Evolutionary conservation across 345 rosid genomes (phyloP), one percentile per base, ranked within the genome.

Genomic region (Fremontodendron californicum): DNA sequence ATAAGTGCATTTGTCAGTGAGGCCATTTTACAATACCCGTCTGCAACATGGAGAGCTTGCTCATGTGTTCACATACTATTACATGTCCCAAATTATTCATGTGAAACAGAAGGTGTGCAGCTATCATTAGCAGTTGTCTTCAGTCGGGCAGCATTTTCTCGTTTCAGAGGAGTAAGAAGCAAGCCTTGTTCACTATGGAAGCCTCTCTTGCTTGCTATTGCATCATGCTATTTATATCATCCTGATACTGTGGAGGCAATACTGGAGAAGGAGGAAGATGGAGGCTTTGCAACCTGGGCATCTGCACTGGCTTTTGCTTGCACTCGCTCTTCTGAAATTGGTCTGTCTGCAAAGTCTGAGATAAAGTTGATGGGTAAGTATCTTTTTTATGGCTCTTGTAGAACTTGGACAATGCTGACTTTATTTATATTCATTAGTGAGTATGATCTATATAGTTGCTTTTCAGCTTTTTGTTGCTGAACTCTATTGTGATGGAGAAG

Each of bases 11-110:
- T 91, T 81, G 81, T 91, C 60, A 83, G 94, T 25, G 89, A 90
- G 80, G 94, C 91, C 67, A 85, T 93, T 80, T 79, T 80, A 40
- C 92, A 91, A 71, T 91, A 93, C 78, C 90, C 92, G 48, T 90
- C 94, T 73, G 98, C 94, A 61, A 84, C 89, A 58, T 81, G 87
- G 87, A 90, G 97, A 86, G 97, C 97, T 70, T 88, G 92, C 82
- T 87, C 90, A 69, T 90, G 93, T 51, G 88, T 88, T 70, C 98
- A 91, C 84, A 66, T 86, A 25, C 79, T 91, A 31, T 88, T 93
- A 84, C 90, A 89, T 86, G 85, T 87, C 52, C 94, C 93, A 31
- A 81, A 65, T 75, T 91, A 88, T 85, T 78, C 91, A 29, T 75
- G 61, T 83, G 94, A 87, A 83, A 78, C 81, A 35, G 91, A 88